These are phyloP conservation scores for Rhizopogon vulgaris DNA, from an alignment of 768 basidiomycete species.

Conservation along the genomic window DNA sequence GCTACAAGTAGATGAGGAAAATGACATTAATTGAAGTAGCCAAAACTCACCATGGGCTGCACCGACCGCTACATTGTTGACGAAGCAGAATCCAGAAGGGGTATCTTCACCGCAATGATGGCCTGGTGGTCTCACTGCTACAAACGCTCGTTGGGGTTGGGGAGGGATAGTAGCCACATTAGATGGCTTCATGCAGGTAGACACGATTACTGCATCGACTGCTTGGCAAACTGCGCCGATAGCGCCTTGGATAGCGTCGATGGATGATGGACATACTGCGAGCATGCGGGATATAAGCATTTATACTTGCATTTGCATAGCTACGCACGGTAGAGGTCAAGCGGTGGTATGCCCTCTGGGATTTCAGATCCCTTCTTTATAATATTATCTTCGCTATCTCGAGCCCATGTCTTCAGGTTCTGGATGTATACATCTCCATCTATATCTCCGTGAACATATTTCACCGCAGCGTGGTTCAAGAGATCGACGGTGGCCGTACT, in stretches of 20 bases:
- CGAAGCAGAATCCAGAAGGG: constrained; percentile 91
- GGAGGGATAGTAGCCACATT: constrained; percentile 8
- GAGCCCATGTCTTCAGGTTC: constrained; percentile 53
- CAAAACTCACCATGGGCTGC: constrained; percentile 75
- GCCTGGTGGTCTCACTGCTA: constrained; percentile 83
- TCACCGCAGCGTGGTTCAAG: constrained; percentile 55
- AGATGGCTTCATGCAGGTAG: constrained; percentile 9
- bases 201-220: constrained; percentile 57
- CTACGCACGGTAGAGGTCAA: constrained; percentile 74
- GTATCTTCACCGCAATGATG: constrained; percentile 91
- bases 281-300: neutral
- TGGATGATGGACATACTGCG: constrained; percentile 71
- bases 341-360: constrained; percentile 62
- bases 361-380: constrained; percentile 64
- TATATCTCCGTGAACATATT: constrained; percentile 69
- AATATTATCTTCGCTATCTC: constrained; percentile 59
- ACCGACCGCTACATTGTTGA: constrained; percentile 88
- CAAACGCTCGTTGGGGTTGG: constrained; percentile 56
- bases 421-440: constrained; percentile 62
- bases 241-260: constrained; percentile 76
- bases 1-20: constrained; percentile 40
- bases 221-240: constrained; percentile 84
- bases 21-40: neutral
- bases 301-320: neutral
- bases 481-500: constrained; percentile 52